Evolutionary conservation across 805 yeast genomes (phyloP).

Genomic region (Priceomyces fermenticarens): DNA sequence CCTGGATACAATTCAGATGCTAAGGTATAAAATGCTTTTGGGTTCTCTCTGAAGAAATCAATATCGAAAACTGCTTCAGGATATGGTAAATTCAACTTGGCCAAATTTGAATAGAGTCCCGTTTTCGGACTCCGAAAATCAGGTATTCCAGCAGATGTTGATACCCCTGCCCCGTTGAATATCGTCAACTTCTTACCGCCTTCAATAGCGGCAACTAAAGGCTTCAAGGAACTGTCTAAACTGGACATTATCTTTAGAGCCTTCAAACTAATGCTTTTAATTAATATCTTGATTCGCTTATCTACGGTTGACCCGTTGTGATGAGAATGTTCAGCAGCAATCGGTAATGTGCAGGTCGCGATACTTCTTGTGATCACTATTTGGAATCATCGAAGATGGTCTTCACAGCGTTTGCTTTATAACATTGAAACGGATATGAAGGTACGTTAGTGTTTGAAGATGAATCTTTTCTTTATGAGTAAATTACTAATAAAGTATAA

Average conservation of each 20-base stretch:
- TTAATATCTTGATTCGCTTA: no score
- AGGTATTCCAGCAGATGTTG: constrained; percentile 93
- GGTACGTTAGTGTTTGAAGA: not conserved
- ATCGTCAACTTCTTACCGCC: constrained; percentile 50
- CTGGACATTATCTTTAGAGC: not conserved
- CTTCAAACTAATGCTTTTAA: no score
- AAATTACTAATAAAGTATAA: not conserved
- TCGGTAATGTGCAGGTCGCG: no score
- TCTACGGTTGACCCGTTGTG: no score
- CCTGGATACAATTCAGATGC: constrained; percentile 90
- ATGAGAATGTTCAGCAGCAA: no score
- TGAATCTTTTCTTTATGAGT: not conserved
- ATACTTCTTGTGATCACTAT: not conserved
- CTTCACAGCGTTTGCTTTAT: no score
- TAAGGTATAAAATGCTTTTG: constrained; percentile 79
- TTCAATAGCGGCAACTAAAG: constrained; percentile 29
- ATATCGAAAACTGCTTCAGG: constrained; percentile 97
- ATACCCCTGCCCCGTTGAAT: constrained; percentile 90
- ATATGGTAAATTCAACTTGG: constrained; percentile 72
- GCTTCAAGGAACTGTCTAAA: constrained; percentile 17
- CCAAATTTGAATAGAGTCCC: constrained; percentile 79
- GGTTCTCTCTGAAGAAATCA: constrained; percentile 70
- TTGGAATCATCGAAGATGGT: not conserved
- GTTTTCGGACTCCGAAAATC: constrained; percentile 92
- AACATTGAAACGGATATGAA: not conserved